Conservation (phyloP, 371 early-diverging fungal genomes). For the Mortierella sp. region DNA sequence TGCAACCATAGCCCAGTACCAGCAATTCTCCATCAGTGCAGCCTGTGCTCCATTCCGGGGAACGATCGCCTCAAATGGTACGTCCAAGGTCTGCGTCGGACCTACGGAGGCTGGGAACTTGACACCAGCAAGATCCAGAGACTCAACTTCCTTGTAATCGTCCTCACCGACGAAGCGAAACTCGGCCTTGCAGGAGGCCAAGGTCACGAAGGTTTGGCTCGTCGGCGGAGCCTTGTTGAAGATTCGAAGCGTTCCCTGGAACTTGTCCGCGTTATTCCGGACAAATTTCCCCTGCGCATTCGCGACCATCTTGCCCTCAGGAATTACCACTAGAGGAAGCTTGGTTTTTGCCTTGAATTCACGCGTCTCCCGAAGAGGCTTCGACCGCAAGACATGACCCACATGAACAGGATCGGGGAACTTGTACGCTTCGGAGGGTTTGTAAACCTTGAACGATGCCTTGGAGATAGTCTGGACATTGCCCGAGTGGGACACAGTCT, state of each 20-base stretch:
- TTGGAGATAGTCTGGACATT: slow-evolving; percentile 37
- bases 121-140: slow-evolving; percentile 15
- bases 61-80: slow-evolving; percentile 46
- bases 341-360: slow-evolving; percentile 40
- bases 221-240: slow-evolving; percentile 51
- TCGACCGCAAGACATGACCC: slow-evolving; percentile 34
- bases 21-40: slow-evolving; percentile 30
- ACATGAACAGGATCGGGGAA: slow-evolving; percentile 42
- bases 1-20: slow-evolving; percentile 50
- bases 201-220: slow-evolving; percentile 41
- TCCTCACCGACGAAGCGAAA: slow-evolving; percentile 57
- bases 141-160: slow-evolving; percentile 38
- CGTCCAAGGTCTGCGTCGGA: slow-evolving; percentile 43
- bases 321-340: slow-evolving; percentile 29
- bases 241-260: slow-evolving; percentile 42
- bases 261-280: slow-evolving; percentile 45
- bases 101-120: slow-evolving; percentile 51
- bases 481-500: slow-evolving; percentile 28
- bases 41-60: slow-evolving; percentile 38
- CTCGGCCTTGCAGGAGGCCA: slow-evolving; percentile 48
- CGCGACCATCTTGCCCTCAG: slow-evolving; percentile 44
- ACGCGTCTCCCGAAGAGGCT: slow-evolving; percentile 33
- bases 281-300: slow-evolving; percentile 34
- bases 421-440: slow-evolving; percentile 47
- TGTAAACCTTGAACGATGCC: slow-evolving; percentile 48